A percentile compares a stretch with the other conserved stretches of the same genome.
Conservation (phyloP, 2,329 filamentous ascomycete genomes). For the Dactylella cylindrospora region DNA sequence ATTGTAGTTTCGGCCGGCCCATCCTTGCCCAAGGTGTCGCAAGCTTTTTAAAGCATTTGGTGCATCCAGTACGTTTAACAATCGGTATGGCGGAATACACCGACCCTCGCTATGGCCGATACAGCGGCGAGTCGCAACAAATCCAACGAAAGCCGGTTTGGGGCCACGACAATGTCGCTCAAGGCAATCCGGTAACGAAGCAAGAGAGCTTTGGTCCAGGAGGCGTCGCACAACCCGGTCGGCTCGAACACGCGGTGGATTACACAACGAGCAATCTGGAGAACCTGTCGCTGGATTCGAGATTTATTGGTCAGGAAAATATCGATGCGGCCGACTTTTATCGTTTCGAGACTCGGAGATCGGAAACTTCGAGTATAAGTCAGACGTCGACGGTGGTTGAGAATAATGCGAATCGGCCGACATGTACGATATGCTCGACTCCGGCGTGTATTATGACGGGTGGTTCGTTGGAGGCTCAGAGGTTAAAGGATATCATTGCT, state of each 20-base stretch:
- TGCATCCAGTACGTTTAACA: too few relatives aligned
- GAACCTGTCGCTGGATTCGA: constrained; percentile 5
- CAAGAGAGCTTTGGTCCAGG: background rate
- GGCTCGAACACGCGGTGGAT: constrained; percentile 9
- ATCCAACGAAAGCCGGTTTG: constrained; percentile 1
- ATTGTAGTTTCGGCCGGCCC: too few relatives aligned
- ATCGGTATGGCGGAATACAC: constrained; percentile 9
- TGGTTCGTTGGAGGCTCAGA: constrained; percentile 23
- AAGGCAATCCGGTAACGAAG: background rate
- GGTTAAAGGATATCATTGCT: constrained; percentile 11
- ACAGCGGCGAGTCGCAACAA: constrained; percentile 4
- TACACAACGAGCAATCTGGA: constrained; percentile 2
- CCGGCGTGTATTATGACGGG: constrained; percentile 26
- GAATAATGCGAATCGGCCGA: background rate
- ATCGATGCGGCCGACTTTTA: constrained; percentile 37
- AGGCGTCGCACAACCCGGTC: background rate
- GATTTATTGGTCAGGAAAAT: constrained; percentile 15
- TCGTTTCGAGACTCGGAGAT: constrained; percentile 1
- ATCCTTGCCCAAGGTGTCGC: too few relatives aligned
- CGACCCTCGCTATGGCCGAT: background rate
- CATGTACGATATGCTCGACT: constrained; percentile 17
- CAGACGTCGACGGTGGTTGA: too few relatives aligned
- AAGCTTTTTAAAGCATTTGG: too few relatives aligned
- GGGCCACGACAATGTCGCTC: constrained; percentile 15
- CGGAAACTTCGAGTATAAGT: background rate